These are phyloP conservation scores for Diutina scorzettiae DNA, from an alignment of 1,139 yeast species.

Conservation along the genomic window DNA sequence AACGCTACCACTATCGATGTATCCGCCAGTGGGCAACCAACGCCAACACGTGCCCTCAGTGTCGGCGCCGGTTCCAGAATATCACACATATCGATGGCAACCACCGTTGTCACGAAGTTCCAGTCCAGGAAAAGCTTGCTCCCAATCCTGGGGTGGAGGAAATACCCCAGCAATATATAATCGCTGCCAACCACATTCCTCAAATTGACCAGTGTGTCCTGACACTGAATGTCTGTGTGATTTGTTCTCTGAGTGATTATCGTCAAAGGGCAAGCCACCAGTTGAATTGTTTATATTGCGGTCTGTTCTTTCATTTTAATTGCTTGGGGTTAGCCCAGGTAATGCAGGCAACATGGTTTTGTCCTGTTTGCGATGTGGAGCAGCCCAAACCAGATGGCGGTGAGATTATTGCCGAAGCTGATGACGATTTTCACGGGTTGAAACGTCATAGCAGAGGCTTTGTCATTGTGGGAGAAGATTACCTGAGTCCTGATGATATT, in stretches of 20 bases:
- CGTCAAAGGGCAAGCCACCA: conserved; percentile 10
- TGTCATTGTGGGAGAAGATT: conserved; percentile 19
- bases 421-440: not conserved
- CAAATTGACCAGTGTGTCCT: conserved; percentile 6
- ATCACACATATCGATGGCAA: conserved; percentile 14
- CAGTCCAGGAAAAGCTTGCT: conserved; percentile 21
- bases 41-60: conserved; percentile 43
- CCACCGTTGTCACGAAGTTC: not conserved
- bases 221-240: conserved; percentile 17
- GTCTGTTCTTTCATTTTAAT: conserved; percentile 21
- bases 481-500: conserved; percentile 9
- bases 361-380: conserved; percentile 31
- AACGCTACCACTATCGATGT: conserved; percentile 35
- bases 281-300: conserved; percentile 24
- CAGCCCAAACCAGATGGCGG: conserved; percentile 16
- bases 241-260: conserved; percentile 28
- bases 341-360: conserved; percentile 20
- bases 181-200: conserved; percentile 13
- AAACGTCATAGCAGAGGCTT: conserved; percentile 11
- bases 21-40: conserved; percentile 34
- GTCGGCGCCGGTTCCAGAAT: conserved; percentile 26
- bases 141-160: conserved; percentile 27
- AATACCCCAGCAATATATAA: conserved; percentile 27
- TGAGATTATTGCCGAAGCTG: not conserved
- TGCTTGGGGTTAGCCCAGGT: conserved; percentile 19